Evolutionary conservation across 2,329 filamentous ascomycete genomes (phyloP).

Genomic region (Fusarium verrucosum): DNA sequence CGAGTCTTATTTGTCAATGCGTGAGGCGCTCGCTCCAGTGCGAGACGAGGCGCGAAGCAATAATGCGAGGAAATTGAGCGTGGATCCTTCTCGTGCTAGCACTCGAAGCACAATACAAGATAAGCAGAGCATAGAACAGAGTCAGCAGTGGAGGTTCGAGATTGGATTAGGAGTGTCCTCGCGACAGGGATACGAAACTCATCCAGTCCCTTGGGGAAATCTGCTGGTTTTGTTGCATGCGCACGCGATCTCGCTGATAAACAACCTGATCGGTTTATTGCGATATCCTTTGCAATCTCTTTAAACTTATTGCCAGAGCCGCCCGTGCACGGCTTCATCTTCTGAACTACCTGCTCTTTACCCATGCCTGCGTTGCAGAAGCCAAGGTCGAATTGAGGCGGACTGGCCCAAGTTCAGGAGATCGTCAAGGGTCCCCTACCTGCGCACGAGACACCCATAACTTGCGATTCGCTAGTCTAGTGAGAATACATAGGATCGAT

Average conservation of each 20-base stretch:
- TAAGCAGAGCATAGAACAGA: slow-evolving; percentile 14
- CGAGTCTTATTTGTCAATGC: slow-evolving; percentile 22
- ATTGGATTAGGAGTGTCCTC: slow-evolving; percentile 39
- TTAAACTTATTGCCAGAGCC: neutral
- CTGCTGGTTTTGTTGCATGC: slow-evolving; percentile 6
- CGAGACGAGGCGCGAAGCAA: slow-evolving; percentile 20
- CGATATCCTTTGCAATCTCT: slow-evolving; percentile 29
- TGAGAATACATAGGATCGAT: slow-evolving; percentile 32
- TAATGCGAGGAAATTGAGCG: slow-evolving; percentile 29
- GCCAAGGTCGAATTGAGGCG: slow-evolving; percentile 23
- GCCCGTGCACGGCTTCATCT: slow-evolving; percentile 16
- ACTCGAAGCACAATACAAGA: slow-evolving; percentile 6
- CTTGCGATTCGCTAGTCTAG: slow-evolving; percentile 27
- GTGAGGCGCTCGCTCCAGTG: slow-evolving; percentile 14
- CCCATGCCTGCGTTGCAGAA: slow-evolving; percentile 1
- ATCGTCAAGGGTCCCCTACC: slow-evolving; percentile 32
- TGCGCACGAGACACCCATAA: slow-evolving; percentile 30
- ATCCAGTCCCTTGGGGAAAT: slow-evolving; percentile 13
- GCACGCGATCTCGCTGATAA: neutral
- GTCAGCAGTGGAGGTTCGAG: slow-evolving; percentile 27
- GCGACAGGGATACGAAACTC: slow-evolving; percentile 39
- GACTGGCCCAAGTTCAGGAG: slow-evolving; percentile 28
- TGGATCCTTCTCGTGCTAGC: slow-evolving; percentile 18
- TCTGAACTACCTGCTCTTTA: neutral
- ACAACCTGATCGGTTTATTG: slow-evolving; percentile 16